phyloP scores from a whole-genome alignment of 495 filamentous ascomycete species.

The Hyaloscypha hepaticicola region DNA sequence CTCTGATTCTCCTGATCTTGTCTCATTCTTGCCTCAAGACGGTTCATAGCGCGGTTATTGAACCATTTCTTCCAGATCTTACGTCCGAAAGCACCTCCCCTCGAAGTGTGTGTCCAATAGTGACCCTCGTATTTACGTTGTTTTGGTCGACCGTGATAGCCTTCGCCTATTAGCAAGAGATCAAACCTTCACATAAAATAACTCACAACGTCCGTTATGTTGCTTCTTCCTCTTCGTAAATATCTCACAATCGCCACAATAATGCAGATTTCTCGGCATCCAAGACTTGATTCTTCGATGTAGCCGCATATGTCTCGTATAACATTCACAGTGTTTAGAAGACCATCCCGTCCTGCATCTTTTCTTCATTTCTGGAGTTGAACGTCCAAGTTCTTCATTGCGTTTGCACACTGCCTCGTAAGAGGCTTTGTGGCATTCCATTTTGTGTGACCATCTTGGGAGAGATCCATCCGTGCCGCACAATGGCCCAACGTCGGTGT shows the following conservation, averaged over 20 bases:
- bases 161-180: conserved; percentile 2
- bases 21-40: conserved; percentile 18
- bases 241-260: conserved; percentile 24
- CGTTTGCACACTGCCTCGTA: background rate
- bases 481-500: conserved; percentile 6
- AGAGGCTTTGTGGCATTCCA: conserved; percentile 21
- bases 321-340: conserved; percentile 24
- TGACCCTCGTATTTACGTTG: background rate
- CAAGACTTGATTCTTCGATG: conserved; percentile 25
- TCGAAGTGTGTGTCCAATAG: conserved; percentile 26
- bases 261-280: conserved; percentile 23
- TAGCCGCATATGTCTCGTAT: background rate
- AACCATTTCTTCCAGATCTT: conserved; percentile 33
- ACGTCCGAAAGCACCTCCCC: conserved; percentile 24
- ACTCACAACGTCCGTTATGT: conserved; percentile 24
- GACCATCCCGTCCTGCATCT: conserved; percentile 16
- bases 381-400: background rate
- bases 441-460: conserved; percentile 1
- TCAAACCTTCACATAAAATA: background rate
- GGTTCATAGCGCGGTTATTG: conserved; percentile 25
- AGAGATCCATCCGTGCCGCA: conserved; percentile 2
- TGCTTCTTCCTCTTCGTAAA: conserved; percentile 26
- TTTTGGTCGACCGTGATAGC: conserved; percentile 25
- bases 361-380: conserved; percentile 5
- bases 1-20: conserved; percentile 2